A percentile compares a stretch with the other conserved stretches of the same genome.
These are phyloP conservation scores for Cryomyces minteri DNA, from an alignment of 495 filamentous ascomycete genomes.

Conservation along the genomic window DNA sequence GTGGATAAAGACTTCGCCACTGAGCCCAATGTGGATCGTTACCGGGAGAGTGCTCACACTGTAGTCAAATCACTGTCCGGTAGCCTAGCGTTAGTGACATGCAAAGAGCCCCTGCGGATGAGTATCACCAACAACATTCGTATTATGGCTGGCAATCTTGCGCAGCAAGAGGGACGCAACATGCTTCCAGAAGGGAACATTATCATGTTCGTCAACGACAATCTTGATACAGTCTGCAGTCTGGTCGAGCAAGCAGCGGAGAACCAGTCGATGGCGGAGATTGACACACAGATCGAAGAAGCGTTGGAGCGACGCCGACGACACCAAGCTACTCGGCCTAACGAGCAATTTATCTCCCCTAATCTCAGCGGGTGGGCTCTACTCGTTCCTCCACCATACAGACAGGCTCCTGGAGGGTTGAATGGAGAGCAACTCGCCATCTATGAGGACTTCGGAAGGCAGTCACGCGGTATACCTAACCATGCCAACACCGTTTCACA, in stretches of 20 bases:
- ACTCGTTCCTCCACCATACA: slow-evolving; percentile 79
- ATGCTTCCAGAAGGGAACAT: slow-evolving; percentile 72
- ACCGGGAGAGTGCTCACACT: slow-evolving; percentile 68
- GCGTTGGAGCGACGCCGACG: slow-evolving; percentile 56
- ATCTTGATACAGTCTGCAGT: slow-evolving; percentile 78
- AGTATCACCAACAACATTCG: slow-evolving; percentile 95
- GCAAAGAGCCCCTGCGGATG: slow-evolving; percentile 86
- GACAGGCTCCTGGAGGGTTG: slow-evolving; percentile 58
- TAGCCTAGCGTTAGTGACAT: slow-evolving; percentile 88
- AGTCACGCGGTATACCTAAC: slow-evolving; percentile 41
- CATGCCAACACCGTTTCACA: slow-evolving; percentile 38
- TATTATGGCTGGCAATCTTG: slow-evolving; percentile 39
- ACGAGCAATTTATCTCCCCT: slow-evolving; percentile 67
- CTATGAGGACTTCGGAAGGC: slow-evolving; percentile 85
- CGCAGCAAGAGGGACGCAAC: slow-evolving; percentile 30
- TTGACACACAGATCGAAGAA: slow-evolving; percentile 71
- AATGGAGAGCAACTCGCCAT: slow-evolving; percentile 88
- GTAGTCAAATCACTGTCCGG: slow-evolving; percentile 88
- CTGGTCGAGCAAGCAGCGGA: slow-evolving; percentile 91
- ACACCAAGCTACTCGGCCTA: slow-evolving; percentile 49
- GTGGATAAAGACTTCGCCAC: slow-evolving; percentile 92
- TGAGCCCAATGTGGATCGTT: slow-evolving; percentile 71
- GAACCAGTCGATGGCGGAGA: slow-evolving; percentile 78
- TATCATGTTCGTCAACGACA: slow-evolving; percentile 96
- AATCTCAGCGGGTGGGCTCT: slow-evolving; percentile 71